A percentile compares a stretch with the other conserved stretches of the same genome.
phyloP scores from a whole-genome alignment of 176 grass and related monocot genomes.

The Eleusine indica region DNA sequence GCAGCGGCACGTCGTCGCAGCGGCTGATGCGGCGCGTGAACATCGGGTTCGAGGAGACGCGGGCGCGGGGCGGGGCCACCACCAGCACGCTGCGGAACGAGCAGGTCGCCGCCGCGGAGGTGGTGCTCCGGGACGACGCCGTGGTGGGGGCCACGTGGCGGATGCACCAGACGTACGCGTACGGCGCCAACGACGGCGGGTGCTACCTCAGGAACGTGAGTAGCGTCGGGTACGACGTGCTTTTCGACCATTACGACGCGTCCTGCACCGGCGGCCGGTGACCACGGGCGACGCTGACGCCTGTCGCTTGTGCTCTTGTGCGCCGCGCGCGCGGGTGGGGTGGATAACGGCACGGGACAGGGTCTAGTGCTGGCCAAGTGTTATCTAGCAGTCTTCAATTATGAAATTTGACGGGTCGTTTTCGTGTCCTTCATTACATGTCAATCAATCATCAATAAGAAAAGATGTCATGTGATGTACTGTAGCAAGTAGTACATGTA shows the following conservation, averaged over 20 bases:
- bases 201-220: conserved; percentile 79
- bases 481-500: not conserved
- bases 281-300: conserved; percentile 40
- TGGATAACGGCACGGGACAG: conserved; percentile 41
- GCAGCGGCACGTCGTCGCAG: conserved; percentile 59
- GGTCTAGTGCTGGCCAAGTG: conserved; percentile 12
- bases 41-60: conserved; percentile 69
- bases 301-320: not conserved
- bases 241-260: conserved; percentile 57
- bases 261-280: conserved; percentile 49
- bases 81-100: conserved; percentile 64
- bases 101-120: conserved; percentile 66
- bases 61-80: not conserved
- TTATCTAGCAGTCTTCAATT: conserved; percentile 5
- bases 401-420: conserved; percentile 23
- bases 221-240: conserved; percentile 69
- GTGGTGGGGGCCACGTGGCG: conserved; percentile 59
- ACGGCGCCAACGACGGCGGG: conserved; percentile 68
- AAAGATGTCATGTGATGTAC: conserved; percentile 31
- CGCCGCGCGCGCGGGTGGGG: not conserved
- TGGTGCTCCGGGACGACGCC: conserved; percentile 76
- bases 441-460: conserved; percentile 46
- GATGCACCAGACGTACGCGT: conserved; percentile 79
- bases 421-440: conserved; percentile 32
- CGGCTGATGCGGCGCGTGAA: conserved; percentile 51